Evolutionary conservation across 768 basidiomycete species (phyloP).

Genomic region (Amanita phalloides): DNA sequence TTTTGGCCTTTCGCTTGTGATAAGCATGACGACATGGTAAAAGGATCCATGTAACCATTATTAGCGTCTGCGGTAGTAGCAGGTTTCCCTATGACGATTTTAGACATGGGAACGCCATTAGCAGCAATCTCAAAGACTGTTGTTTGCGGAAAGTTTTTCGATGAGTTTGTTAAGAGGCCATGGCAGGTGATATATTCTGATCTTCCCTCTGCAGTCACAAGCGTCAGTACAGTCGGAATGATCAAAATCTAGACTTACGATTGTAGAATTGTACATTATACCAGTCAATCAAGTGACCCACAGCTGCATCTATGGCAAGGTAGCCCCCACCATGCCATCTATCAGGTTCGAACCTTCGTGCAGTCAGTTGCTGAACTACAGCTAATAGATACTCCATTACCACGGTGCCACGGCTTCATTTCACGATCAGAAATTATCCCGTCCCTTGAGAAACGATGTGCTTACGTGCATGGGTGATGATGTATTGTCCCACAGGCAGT

Average conservation of each 20-base stretch:
- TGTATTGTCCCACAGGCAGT: conserved; percentile 38
- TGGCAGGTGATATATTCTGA: conserved; percentile 55
- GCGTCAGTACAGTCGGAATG: neutral
- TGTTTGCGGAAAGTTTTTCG: conserved; percentile 45
- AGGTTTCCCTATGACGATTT: conserved; percentile 64
- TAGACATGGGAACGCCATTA: conserved; percentile 29
- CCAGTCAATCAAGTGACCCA: conserved; percentile 57
- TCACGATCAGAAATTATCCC: neutral
- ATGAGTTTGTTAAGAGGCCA: conserved; percentile 24
- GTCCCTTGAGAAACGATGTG: neutral
- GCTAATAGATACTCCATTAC: conserved; percentile 10
- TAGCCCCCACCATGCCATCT: conserved; percentile 42
- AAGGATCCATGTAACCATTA: conserved; percentile 52
- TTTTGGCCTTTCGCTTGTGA: conserved; percentile 29
- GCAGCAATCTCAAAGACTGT: conserved; percentile 50
- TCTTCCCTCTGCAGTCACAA: conserved; percentile 35
- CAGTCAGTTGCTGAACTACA: neutral
- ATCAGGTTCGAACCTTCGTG: conserved; percentile 29
- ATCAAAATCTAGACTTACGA: conserved; percentile 15
- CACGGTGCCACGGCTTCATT: conserved; percentile 38
- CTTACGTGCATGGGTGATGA: conserved; percentile 48
- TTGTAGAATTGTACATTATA: conserved; percentile 34
- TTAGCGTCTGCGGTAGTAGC: conserved; percentile 37
- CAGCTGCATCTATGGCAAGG: conserved; percentile 36
- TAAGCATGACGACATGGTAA: conserved; percentile 51